Conservation (phyloP, 768 basidiomycete genomes). For the Panaeolus papilionaceus region DNA sequence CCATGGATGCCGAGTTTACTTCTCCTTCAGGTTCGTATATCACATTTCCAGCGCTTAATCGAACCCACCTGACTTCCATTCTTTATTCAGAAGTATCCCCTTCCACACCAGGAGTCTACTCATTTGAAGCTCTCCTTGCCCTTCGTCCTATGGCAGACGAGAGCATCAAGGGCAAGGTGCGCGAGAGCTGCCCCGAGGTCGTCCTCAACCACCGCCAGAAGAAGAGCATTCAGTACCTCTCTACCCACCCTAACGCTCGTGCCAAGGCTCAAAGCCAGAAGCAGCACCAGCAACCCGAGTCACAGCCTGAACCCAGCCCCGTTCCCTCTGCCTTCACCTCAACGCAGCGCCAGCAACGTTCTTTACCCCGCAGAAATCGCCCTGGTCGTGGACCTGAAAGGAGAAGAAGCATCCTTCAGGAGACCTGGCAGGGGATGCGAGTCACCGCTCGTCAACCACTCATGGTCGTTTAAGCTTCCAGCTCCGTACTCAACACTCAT, state of each 20-base stretch:
- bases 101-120: not conserved
- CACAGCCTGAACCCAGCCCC: not conserved
- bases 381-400: slow-evolving; percentile 1
- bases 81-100: not conserved
- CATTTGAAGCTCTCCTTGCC: not conserved
- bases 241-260: not conserved
- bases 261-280: not conserved
- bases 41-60: slow-evolving; percentile 1
- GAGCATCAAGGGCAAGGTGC: not conserved
- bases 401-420: not conserved
- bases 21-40: not conserved
- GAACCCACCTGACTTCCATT: not conserved
- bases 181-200: slow-evolving; percentile 5
- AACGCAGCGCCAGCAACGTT: not conserved
- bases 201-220: slow-evolving; percentile 1
- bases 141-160: not conserved
- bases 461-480: slow-evolving; percentile 1
- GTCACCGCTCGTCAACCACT: slow-evolving; percentile 5
- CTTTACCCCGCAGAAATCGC: not conserved
- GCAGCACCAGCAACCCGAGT: not conserved
- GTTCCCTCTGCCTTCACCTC: not conserved
- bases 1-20: not conserved
- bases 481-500: too few species aligned
- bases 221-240: slow-evolving; percentile 7
- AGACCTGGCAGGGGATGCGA: slow-evolving; percentile 4